Base-by-base conservation (phyloP, 805 yeast genomes). In the Ogataea polymorpha region DNA sequence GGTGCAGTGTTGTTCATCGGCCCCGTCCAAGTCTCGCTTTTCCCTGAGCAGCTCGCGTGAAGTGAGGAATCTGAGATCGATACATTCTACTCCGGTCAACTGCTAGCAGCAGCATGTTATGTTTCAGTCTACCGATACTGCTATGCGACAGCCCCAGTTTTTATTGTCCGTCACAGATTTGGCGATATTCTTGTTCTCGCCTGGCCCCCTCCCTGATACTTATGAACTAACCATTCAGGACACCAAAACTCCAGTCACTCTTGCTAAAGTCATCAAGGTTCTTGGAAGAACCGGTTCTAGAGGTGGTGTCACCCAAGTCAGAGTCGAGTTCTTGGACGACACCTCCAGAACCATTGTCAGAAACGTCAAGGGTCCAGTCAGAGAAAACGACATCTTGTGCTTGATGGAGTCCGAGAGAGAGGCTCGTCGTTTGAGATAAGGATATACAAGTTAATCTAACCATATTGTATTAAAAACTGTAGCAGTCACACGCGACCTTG, bases 211-310 rank as follows among this genome's bases (percentile, higher is more conserved):
- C 5, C 14, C 27, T 24, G 3, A 8, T 23, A 30, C 30, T 32
- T 34, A 39, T 9, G 10, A 12, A 45, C 45, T 44, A 43, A 46
- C 48, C 16, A 32, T 41, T 34, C 36, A 68, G 80, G 80, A 74
- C 65, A 68, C 78, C 56, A 77, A 82, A 75, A 81, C 87, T 74
- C 96, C 96, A 71, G 97, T 91, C 68, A 93, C 96, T 80, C 87
- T 91, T 76, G 99, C 98, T 72, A 91, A 91, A 82, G 99, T 91
- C 71, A 88, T 88, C 77, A 93, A 91, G 81, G 98, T 91, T 74
- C 82, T 91, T 76, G 98, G 98, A 74, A 91, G 99, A 79, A 91
- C 99, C 84, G 99, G 99, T 73, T 91, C 99, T 73, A 91, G 98
- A 80, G 98, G 98, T 86, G 96, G 96, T 81, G 96, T 87, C 75